A percentile compares a stretch with the other conserved stretches of the same genome.
Evolutionary conservation across 352 stramenopile genomes (phyloP).

Genomic region (Phytophthora megakarya): DNA sequence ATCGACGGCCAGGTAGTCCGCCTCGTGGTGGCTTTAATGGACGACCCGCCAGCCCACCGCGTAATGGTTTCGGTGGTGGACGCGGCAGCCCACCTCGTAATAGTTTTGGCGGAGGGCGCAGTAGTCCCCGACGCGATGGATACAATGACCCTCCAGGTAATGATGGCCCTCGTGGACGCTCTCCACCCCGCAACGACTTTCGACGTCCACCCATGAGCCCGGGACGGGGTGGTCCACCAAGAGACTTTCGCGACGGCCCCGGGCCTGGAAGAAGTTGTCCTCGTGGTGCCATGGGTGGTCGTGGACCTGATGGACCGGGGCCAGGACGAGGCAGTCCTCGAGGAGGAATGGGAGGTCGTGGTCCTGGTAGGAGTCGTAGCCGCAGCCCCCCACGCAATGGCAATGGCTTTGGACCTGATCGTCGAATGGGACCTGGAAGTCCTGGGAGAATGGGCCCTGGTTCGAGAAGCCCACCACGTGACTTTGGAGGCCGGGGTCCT

Average conservation of each 20-base stretch:
- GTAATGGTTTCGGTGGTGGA: conserved; percentile 16
- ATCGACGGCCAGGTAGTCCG: conserved; percentile 2
- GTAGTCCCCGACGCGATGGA: conserved; percentile 25
- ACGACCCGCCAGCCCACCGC: conserved; percentile 14
- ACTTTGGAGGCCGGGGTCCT: too few relatives aligned
- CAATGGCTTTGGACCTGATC: conserved; percentile 25
- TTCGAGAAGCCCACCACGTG: conserved; percentile 1
- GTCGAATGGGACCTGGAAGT: conserved; percentile 14
- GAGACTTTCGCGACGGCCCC: conserved; percentile 35
- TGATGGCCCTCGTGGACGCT: conserved; percentile 25
- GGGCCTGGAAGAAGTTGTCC: conserved; percentile 34
- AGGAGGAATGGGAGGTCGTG: conserved; percentile 25
- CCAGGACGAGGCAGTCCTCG: conserved; percentile 34
- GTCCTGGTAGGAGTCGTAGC: conserved; percentile 8
- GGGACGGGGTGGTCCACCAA: conserved; percentile 23
- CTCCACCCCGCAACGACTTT: conserved; percentile 34
- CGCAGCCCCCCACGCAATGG: conserved; percentile 32
- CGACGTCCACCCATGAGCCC: conserved; percentile 28
- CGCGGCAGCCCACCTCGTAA: conserved; percentile 2
- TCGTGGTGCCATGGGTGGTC: conserved; percentile 24
- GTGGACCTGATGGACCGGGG: conserved; percentile 23
- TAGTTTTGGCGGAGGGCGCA: conserved; percentile 13
- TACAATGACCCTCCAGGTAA: conserved; percentile 26
- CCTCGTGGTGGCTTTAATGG: conserved; percentile 3
- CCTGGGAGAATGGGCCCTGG: conserved; percentile 12